These are phyloP conservation scores for Penicillium ucsense DNA, from an alignment of 495 filamentous ascomycete genomes.

Conservation along the genomic window DNA sequence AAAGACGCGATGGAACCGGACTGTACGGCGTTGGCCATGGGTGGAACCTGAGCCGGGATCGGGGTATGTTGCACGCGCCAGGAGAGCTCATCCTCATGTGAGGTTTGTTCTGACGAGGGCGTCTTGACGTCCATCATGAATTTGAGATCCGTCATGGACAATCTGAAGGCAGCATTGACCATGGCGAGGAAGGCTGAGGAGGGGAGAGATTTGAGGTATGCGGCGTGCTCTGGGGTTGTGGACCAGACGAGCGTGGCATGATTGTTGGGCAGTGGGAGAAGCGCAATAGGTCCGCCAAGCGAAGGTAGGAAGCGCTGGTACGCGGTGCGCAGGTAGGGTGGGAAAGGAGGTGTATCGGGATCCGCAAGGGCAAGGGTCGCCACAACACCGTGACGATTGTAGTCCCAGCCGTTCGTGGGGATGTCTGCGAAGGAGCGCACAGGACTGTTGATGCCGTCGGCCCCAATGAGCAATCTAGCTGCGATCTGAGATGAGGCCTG, in stretches of 20 bases:
- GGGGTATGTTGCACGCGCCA: conserved; percentile 72
- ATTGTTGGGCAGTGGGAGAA: conserved; percentile 79
- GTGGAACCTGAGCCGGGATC: conserved; percentile 43
- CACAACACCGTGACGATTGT: conserved; percentile 80
- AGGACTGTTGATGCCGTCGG: conserved; percentile 90
- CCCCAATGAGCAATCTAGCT: conserved; percentile 80
- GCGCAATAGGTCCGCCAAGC: conserved; percentile 67
- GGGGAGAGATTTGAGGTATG: conserved; percentile 66
- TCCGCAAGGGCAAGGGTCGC: conserved; percentile 70
- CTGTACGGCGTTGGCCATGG: conserved; percentile 56
- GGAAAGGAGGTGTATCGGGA: conserved; percentile 16
- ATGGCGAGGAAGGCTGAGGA: conserved; percentile 66
- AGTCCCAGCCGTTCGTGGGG: conserved; percentile 82
- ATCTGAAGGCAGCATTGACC: conserved; percentile 89
- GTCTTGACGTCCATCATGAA: conserved; percentile 61
- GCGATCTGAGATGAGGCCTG: conserved; percentile 42
- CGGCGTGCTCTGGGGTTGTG: conserved; percentile 67
- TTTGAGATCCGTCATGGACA: conserved; percentile 64
- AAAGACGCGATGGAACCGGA: conserved; percentile 78
- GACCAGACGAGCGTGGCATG: conserved; percentile 87
- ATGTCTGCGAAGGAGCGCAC: conserved; percentile 87
- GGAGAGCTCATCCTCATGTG: conserved; percentile 61
- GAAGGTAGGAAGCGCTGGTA: conserved; percentile 95
- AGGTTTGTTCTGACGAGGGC: conserved; percentile 16
- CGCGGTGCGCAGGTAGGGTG: conserved; percentile 51